Conservation (phyloP, 129 eudicot genomes). For the Centaurea solstitialis region DNA sequence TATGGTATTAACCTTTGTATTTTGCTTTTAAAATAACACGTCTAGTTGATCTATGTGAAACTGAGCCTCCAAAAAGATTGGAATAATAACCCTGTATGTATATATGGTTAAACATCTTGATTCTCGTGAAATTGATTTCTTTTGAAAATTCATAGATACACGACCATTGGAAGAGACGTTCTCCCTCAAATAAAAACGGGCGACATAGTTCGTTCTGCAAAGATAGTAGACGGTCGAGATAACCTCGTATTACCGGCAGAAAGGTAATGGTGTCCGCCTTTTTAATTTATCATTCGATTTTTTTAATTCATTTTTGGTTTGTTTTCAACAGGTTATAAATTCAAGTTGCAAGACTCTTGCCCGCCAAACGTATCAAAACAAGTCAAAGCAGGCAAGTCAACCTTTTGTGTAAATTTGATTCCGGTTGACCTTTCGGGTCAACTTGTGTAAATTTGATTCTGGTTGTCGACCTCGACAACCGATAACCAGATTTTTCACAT, state of each 20-base stretch:
- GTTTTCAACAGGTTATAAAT: constrained; percentile 25
- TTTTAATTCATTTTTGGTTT: neutral
- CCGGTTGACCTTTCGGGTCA: neutral
- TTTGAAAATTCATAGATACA: constrained; percentile 47
- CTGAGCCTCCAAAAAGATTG: neutral
- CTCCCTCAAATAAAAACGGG: constrained; percentile 87
- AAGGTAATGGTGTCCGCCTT: constrained; percentile 25
- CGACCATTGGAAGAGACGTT: constrained; percentile 76
- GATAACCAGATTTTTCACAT: neutral
- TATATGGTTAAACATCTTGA: neutral
- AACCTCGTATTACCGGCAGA: constrained; percentile 72
- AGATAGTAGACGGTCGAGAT: constrained; percentile 86
- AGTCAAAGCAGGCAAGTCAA: neutral
- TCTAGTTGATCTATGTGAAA: neutral
- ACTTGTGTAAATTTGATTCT: neutral
- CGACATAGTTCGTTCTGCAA: constrained; percentile 80
- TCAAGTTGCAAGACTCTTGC: constrained; percentile 14
- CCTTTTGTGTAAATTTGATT: neutral
- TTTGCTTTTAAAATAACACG: no score
- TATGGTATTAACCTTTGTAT: no score
- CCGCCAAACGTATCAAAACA: neutral
- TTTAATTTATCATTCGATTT: neutral
- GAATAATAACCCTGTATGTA: no score
- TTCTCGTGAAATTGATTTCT: neutral
- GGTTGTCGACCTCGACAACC: neutral